Evolutionary conservation across 1,139 yeast genomes (phyloP).

Genomic region (Waltiozyma solani): DNA sequence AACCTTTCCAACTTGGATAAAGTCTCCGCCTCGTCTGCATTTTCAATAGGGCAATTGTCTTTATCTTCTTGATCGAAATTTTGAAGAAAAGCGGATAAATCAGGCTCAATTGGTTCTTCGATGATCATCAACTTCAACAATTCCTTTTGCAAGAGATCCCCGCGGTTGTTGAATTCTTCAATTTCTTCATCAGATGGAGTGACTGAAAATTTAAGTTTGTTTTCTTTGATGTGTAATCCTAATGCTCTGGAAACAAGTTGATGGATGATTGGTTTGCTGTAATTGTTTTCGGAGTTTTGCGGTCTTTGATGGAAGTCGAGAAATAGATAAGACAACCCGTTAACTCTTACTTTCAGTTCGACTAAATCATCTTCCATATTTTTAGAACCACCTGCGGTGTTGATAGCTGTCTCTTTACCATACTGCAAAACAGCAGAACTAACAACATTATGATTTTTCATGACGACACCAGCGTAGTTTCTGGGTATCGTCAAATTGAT

Average conservation of each 20-base stretch:
- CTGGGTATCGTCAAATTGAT: conserved; percentile 11
- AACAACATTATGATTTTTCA: conserved; percentile 2
- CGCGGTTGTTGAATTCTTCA: conserved; percentile 6
- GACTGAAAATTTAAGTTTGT: not conserved
- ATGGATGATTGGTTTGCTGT: not conserved
- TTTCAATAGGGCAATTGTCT: conserved; percentile 1
- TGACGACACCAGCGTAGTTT: conserved; percentile 11
- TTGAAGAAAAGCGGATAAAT: conserved; percentile 3
- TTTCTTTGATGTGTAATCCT: not conserved
- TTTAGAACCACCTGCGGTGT: not conserved
- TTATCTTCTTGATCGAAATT: not conserved
- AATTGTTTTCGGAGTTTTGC: conserved; percentile 1
- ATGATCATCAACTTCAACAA: conserved; percentile 11
- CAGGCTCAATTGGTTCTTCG: conserved; percentile 8
- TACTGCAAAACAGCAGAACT: not conserved
- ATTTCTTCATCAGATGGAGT: conserved; percentile 10
- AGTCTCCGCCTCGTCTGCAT: conserved; percentile 13
- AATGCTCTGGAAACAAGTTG: not conserved
- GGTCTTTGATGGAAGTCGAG: conserved; percentile 5
- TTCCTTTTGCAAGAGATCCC: conserved; percentile 14
- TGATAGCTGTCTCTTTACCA: not conserved
- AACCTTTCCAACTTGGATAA: conserved; percentile 18
- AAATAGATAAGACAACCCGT: conserved; percentile 12
- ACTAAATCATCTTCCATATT: conserved; percentile 12
- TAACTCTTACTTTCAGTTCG: conserved; percentile 13